Percentiles rank a stretch among this genome's conserved stretches.
Conservation (phyloP, 1,284 basidiomycete species). For the Pulchroboletus neoregius region DNA sequence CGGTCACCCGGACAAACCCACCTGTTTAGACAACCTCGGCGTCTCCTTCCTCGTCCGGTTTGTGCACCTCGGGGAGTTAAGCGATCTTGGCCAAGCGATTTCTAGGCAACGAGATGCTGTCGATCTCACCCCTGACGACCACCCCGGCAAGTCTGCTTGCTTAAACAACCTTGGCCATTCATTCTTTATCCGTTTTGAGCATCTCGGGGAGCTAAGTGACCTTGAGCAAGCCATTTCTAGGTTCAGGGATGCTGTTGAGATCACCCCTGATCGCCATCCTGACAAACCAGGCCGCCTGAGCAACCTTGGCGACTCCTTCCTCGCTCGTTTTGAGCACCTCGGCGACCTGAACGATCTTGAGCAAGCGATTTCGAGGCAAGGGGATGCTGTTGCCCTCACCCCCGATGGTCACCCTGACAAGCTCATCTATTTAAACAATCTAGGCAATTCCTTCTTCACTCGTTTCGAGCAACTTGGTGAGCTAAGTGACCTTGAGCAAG, state of each 20-base stretch:
- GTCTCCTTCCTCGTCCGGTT: background rate
- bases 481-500: slow-evolving; percentile 1
- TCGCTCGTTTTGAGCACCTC: background rate
- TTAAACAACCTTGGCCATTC: background rate
- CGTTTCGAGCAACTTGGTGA: slow-evolving; percentile 6
- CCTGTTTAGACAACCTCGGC: background rate
- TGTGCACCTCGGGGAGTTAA: background rate
- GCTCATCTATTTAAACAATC: background rate
- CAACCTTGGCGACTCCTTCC: background rate
- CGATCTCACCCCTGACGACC: background rate
- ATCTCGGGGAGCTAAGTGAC: background rate
- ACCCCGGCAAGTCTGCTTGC: background rate
- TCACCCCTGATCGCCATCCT: slow-evolving; percentile 1
- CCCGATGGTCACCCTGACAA: background rate
- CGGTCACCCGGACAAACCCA: background rate
- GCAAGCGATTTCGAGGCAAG: background rate
- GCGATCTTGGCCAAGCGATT: slow-evolving; percentile 10
- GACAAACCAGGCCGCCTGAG: background rate
- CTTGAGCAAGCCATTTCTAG: slow-evolving; percentile 8
- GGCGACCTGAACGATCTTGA: background rate
- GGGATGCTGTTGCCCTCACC: background rate
- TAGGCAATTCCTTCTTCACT: background rate
- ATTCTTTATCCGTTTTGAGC: background rate
- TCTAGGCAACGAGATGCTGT: background rate
- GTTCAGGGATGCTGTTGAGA: background rate